Conservation (phyloP, 2,329 filamentous ascomycete species). For the Plectosphaerella sp. region DNA sequence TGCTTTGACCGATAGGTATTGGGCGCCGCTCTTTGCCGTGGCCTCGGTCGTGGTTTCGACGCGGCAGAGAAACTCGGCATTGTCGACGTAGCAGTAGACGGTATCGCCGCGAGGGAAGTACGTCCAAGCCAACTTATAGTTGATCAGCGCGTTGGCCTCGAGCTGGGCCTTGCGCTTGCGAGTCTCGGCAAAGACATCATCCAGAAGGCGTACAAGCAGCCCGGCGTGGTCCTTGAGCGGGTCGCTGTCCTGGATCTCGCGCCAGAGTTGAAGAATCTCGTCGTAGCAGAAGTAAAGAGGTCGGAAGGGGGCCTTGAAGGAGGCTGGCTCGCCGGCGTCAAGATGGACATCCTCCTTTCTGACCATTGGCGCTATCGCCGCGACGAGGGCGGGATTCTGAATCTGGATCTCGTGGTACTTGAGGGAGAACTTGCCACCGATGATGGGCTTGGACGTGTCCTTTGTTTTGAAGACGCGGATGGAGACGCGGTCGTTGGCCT, state of each 20-base stretch:
- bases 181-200: constrained; percentile 37
- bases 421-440: constrained; percentile 31
- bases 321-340: constrained; percentile 27
- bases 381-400: constrained; percentile 36
- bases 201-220: constrained; percentile 33
- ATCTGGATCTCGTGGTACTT: constrained; percentile 35
- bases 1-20: constrained; percentile 19
- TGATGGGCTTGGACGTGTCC: constrained; percentile 32
- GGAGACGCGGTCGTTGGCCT: constrained; percentile 32
- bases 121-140: constrained; percentile 38
- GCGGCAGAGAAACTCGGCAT: constrained; percentile 36
- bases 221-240: constrained; percentile 31
- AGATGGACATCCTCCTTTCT: constrained; percentile 34
- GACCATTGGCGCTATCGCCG: constrained; percentile 36
- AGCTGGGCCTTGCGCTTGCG: constrained; percentile 29
- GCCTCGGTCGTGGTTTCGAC: constrained; percentile 28
- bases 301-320: constrained; percentile 34
- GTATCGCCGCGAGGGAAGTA: constrained; percentile 34
- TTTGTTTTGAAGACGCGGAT: constrained; percentile 43
- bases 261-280: constrained; percentile 29
- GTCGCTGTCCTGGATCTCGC: constrained; percentile 15
- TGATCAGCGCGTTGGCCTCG: constrained; percentile 29
- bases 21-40: not conserved
- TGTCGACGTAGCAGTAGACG: constrained; percentile 31
- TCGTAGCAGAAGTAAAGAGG: constrained; percentile 39